phyloP scores from a whole-genome alignment of 192 early-diverging fungal species.

The Mortierella hygrophila region DNA sequence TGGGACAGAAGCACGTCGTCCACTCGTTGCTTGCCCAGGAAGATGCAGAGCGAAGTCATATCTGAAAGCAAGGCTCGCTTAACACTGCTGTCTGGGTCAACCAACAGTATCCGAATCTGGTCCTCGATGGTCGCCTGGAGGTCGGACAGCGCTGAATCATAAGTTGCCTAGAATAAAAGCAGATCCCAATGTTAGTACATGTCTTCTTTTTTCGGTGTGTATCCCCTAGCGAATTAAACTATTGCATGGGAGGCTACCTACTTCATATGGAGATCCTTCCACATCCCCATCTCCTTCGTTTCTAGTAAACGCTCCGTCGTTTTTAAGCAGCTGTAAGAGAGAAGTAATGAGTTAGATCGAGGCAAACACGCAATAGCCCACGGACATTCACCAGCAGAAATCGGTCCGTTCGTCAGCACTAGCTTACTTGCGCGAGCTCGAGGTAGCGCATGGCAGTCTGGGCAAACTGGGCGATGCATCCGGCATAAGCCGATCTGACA shows the following conservation, averaged over 20 bases:
- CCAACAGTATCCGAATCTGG: slow-evolving; percentile 82
- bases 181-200: background rate
- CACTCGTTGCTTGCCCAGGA: slow-evolving; percentile 84
- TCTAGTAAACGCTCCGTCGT: slow-evolving; percentile 59
- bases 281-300: slow-evolving; percentile 56
- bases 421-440: slow-evolving; percentile 77
- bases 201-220: background rate
- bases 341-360: background rate
- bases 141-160: slow-evolving; percentile 79
- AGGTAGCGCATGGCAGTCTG: slow-evolving; percentile 82
- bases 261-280: slow-evolving; percentile 57
- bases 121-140: slow-evolving; percentile 86
- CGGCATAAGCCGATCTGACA: slow-evolving; percentile 87
- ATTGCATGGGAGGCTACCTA: background rate
- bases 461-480: slow-evolving; percentile 82
- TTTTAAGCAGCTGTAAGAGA: slow-evolving; percentile 56
- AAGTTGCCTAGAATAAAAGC: slow-evolving; percentile 64
- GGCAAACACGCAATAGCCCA: background rate
- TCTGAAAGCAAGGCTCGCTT: slow-evolving; percentile 88
- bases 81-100: slow-evolving; percentile 84
- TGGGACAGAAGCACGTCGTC: slow-evolving; percentile 91
- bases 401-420: background rate
- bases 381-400: background rate
- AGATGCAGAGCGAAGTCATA: slow-evolving; percentile 84
- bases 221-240: too few species aligned